Percentiles rank a stretch among this genome's conserved stretches.
Conservation (phyloP, 257 asterid species). For the Buddleja alternifolia region DNA sequence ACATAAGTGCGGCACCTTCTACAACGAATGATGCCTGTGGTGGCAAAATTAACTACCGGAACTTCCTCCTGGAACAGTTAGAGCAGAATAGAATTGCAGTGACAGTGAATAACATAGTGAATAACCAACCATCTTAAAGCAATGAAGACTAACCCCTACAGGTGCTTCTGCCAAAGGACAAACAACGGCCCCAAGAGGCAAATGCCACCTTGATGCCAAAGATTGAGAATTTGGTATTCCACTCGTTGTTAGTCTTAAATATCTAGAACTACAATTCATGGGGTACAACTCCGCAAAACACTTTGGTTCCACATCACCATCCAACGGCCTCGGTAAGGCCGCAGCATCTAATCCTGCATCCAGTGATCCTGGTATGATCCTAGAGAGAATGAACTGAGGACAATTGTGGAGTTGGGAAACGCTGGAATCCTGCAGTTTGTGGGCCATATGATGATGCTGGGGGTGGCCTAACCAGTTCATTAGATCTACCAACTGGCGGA, state of each 20-base stretch:
- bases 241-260: slow-evolving; percentile 59
- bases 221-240: slow-evolving; percentile 64
- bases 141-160: slow-evolving; percentile 58
- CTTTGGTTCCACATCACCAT: slow-evolving; percentile 56
- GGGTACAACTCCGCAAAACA: slow-evolving; percentile 56
- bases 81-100: slow-evolving; percentile 13
- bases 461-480: slow-evolving; percentile 48
- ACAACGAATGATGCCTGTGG: slow-evolving; percentile 68
- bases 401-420: slow-evolving; percentile 50
- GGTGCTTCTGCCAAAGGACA: slow-evolving; percentile 75
- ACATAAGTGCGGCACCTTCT: slow-evolving; percentile 75
- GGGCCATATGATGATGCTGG: slow-evolving; percentile 52
- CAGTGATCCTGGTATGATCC: slow-evolving; percentile 71
- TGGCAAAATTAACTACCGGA: slow-evolving; percentile 59
- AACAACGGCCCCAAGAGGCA: slow-evolving; percentile 74
- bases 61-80: slow-evolving; percentile 68
- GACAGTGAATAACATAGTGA: slow-evolving; percentile 16
- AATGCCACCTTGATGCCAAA: slow-evolving; percentile 70
- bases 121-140: slow-evolving; percentile 24
- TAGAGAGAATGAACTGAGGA: slow-evolving; percentile 56
- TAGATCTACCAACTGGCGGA: slow-evolving; percentile 44
- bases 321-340: slow-evolving; percentile 74
- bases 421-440: slow-evolving; percentile 56
- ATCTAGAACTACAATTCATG: slow-evolving; percentile 63
- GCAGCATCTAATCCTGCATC: slow-evolving; percentile 67